Percentiles rank a stretch among this genome's conserved stretches.
phyloP scores from a whole-genome alignment of 176 grass and related monocot genomes.

The Musa troglodytarum region DNA sequence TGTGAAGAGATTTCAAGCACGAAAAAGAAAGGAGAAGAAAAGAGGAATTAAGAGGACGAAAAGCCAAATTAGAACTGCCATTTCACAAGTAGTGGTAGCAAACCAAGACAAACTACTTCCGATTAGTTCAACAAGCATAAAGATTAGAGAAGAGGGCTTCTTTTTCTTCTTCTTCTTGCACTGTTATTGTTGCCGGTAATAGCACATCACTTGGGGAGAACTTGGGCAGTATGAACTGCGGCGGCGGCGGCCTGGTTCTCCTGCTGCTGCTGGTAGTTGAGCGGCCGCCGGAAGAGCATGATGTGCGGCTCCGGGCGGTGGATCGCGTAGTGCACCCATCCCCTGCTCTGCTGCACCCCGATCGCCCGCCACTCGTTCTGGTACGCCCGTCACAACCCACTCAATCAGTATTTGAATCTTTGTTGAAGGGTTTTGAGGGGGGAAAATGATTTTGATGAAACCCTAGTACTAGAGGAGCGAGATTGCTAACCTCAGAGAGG shows the following conservation, averaged over 20 bases:
- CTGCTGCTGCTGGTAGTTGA: constrained; percentile 99
- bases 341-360: constrained; percentile 97
- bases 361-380: constrained; percentile 96
- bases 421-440: too few species aligned
- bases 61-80: too few species aligned
- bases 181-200: background rate
- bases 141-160: background rate
- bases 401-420: too few species aligned
- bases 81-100: background rate
- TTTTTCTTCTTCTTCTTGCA: background rate
- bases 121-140: too few species aligned
- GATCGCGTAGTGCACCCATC: constrained; percentile 98
- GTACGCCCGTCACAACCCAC: too few species aligned
- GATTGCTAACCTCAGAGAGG: constrained; percentile 62
- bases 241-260: constrained; percentile 30
- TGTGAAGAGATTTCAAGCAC: too few species aligned
- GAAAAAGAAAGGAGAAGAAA: too few species aligned
- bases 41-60: too few species aligned
- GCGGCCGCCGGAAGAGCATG: constrained; percentile 94
- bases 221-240: constrained; percentile 21
- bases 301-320: constrained; percentile 98
- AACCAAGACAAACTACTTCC: background rate
- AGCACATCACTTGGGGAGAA: constrained; percentile 53
- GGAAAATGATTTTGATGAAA: too few species aligned
- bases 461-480: too few species aligned